Conservation (phyloP, 768 basidiomycete genomes). For the Russula vinacea region DNA sequence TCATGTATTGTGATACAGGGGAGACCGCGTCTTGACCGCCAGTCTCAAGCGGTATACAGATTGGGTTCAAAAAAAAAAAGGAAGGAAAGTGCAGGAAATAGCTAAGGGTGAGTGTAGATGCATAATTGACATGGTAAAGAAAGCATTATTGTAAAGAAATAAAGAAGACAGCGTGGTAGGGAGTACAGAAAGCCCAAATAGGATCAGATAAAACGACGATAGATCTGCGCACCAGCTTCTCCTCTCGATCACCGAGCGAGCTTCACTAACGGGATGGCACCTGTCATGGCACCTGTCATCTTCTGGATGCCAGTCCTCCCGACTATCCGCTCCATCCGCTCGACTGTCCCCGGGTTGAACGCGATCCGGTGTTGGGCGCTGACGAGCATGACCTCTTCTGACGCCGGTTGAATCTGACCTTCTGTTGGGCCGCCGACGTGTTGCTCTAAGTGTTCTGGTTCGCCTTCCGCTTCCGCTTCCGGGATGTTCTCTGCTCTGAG, state of each 20-base stretch:
- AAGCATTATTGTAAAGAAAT: too few species aligned
- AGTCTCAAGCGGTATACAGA: too few species aligned
- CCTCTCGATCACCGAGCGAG: constrained; percentile 7
- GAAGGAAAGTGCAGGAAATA: too few species aligned
- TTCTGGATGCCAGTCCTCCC: constrained; percentile 21
- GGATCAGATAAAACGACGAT: not conserved
- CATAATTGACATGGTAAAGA: too few species aligned
- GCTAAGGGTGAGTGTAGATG: too few species aligned
- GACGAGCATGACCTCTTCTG: constrained; percentile 17
- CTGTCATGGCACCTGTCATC: constrained; percentile 21
- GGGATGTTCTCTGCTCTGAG: constrained; percentile 16
- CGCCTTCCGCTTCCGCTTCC: constrained; percentile 14
- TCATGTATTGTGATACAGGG: too few species aligned
- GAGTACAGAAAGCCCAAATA: too few species aligned
- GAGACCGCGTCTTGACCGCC: too few species aligned
- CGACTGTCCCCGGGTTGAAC: constrained; percentile 22
- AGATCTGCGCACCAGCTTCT: constrained; percentile 8
- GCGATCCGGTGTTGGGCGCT: constrained; percentile 23
- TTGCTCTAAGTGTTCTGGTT: not conserved
- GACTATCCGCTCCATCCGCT: constrained; percentile 25
- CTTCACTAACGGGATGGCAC: constrained; percentile 22
- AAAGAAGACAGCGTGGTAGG: too few species aligned
- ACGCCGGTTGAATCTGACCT: constrained; percentile 24
- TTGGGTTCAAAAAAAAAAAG: too few species aligned
- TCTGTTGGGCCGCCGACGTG: constrained; percentile 21